phyloP scores from a whole-genome alignment of 2,329 filamentous ascomycete species.

The Bipolaris cookei region DNA sequence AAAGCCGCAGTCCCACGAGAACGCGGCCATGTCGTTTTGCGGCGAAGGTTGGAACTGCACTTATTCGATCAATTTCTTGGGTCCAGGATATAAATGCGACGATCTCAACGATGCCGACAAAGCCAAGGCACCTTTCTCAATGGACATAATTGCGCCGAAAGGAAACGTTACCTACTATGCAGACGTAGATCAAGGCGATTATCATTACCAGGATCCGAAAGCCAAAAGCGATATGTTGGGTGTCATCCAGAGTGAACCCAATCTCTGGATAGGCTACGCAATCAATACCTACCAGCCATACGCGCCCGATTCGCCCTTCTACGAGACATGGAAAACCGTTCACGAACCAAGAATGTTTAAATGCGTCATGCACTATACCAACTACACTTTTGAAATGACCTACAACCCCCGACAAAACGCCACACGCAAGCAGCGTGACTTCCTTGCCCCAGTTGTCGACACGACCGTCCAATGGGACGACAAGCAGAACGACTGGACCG shows the following conservation, averaged over 20 bases:
- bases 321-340: constrained; percentile 37
- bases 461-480: constrained; percentile 31
- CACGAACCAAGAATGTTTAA: constrained; percentile 46
- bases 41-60: constrained; percentile 47
- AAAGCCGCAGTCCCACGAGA: constrained; percentile 34
- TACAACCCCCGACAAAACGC: constrained; percentile 38
- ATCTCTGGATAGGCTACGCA: constrained; percentile 47
- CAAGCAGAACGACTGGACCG: constrained; percentile 22
- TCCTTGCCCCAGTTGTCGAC: constrained; percentile 38
- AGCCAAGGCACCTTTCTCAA: constrained; percentile 36
- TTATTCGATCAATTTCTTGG: constrained; percentile 43
- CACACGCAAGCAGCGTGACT: constrained; percentile 34
- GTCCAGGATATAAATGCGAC: constrained; percentile 48
- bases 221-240: constrained; percentile 35
- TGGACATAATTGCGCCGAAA: constrained; percentile 39
- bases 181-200: constrained; percentile 41
- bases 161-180: constrained; percentile 42
- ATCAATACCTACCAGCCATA: constrained; percentile 39
- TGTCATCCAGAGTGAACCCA: constrained; percentile 44
- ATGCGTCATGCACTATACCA: constrained; percentile 45
- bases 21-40: constrained; percentile 37
- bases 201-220: constrained; percentile 37
- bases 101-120: constrained; percentile 27
- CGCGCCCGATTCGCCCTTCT: constrained; percentile 28
- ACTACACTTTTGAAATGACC: constrained; percentile 45